These are phyloP conservation scores for Salvia sclarea DNA, from an alignment of 305 asterid species.

Conservation along the genomic window DNA sequence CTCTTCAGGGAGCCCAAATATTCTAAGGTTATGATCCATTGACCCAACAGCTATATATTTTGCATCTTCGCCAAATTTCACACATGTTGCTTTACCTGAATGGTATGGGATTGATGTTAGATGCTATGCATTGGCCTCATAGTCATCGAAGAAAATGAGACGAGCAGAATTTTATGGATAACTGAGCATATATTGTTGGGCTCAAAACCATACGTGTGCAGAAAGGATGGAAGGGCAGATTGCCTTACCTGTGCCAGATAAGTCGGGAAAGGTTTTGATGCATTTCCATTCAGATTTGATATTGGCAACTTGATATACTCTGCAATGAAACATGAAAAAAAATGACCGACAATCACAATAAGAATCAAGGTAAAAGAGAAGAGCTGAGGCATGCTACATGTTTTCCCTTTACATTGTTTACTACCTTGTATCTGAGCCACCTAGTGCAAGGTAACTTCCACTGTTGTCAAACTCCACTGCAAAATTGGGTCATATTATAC, in stretches of 20 bases:
- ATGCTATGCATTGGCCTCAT: not conserved
- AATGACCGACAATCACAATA: slow-evolving; percentile 8
- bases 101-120: not conserved
- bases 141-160: not conserved
- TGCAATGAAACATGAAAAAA: slow-evolving; percentile 35
- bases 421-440: slow-evolving; percentile 87
- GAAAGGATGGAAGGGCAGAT: not conserved
- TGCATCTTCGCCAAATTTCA: slow-evolving; percentile 88
- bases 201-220: not conserved
- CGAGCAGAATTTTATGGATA: not conserved
- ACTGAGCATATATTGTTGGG: not conserved
- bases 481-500: slow-evolving; percentile 10
- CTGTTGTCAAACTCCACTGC: slow-evolving; percentile 94
- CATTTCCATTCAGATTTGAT: slow-evolving; percentile 87
- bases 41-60: slow-evolving; percentile 85
- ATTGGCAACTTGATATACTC: slow-evolving; percentile 79
- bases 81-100: slow-evolving; percentile 73
- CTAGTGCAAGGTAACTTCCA: slow-evolving; percentile 88
- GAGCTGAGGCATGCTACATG: not conserved
- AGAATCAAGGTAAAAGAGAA: not conserved
- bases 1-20: slow-evolving; percentile 74
- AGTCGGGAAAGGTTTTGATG: slow-evolving; percentile 87
- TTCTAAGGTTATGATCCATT: slow-evolving; percentile 86
- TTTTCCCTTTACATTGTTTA: not conserved
- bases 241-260: slow-evolving; percentile 84